A percentile compares a stretch with the other conserved stretches of the same genome.
These are phyloP conservation scores for Castanopsis chinensis DNA, from an alignment of 306 rosid genomes.

Conservation along the genomic window DNA sequence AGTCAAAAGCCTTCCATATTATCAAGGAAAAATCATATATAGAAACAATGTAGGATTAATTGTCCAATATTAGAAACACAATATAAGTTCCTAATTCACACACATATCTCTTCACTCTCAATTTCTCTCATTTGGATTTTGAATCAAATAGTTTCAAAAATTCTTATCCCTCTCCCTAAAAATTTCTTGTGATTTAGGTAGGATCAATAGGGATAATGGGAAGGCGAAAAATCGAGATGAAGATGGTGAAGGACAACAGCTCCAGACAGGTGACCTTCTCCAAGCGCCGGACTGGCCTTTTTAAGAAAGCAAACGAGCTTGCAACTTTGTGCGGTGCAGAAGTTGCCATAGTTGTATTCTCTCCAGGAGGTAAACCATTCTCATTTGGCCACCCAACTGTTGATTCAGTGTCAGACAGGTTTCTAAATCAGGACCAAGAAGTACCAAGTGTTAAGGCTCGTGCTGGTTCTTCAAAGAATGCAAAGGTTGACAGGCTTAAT, in stretches of 20 bases:
- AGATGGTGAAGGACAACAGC: conserved; percentile 35
- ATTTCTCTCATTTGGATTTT: neutral
- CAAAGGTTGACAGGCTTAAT: neutral
- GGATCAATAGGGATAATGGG: neutral
- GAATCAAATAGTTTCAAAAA: neutral
- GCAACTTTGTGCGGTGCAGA: conserved; percentile 51
- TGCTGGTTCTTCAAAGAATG: neutral
- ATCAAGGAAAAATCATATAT: neutral
- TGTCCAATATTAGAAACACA: conserved; percentile 4
- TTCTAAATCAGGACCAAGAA: conserved; percentile 14
- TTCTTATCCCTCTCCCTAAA: neutral
- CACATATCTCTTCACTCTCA: neutral
- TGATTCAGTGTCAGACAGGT: conserved; percentile 25
- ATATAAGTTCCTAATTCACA: neutral
- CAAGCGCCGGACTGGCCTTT: conserved; percentile 59
- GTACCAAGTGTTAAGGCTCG: neutral
- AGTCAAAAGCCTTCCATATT: neutral
- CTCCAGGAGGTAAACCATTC: conserved; percentile 51
- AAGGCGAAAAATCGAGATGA: conserved; percentile 45
- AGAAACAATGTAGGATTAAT: neutral
- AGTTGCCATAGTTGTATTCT: conserved; percentile 39
- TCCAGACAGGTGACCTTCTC: conserved; percentile 49
- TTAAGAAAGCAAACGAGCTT: conserved; percentile 65
- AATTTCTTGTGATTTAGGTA: neutral
- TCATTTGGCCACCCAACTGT: conserved; percentile 51